phyloP scores from a whole-genome alignment of 768 basidiomycete genomes.

The Tricholomella constricta region DNA sequence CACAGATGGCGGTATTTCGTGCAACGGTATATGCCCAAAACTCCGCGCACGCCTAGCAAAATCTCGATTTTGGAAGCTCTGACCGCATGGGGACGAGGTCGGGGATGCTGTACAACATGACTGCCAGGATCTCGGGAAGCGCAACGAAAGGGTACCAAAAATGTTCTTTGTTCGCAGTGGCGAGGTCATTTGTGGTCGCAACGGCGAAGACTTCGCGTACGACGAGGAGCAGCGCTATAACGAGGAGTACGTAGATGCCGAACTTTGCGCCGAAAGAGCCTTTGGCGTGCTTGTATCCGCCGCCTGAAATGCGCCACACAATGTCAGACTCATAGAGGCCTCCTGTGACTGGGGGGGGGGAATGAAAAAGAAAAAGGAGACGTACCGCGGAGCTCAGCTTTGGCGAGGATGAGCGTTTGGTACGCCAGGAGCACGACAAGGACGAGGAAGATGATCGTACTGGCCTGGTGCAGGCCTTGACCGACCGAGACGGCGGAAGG shows the following conservation, averaged over 20 bases:
- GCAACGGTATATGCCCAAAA: too few relatives aligned
- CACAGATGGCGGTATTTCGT: too few relatives aligned
- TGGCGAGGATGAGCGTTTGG: constrained; percentile 17
- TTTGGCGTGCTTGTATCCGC: neutral
- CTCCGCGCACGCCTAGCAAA: too few relatives aligned
- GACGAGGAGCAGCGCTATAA: constrained; percentile 24
- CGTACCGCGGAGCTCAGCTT: constrained; percentile 6
- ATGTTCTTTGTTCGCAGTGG: constrained; percentile 20
- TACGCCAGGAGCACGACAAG: constrained; percentile 21
- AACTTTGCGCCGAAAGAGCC: constrained; percentile 16
- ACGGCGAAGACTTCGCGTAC: constrained; percentile 22
- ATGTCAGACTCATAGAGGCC: too few relatives aligned
- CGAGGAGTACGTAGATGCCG: constrained; percentile 20
- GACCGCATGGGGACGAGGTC: constrained; percentile 23
- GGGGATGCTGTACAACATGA: constrained; percentile 20
- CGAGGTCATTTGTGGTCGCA: constrained; percentile 18
- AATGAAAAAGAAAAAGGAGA: neutral
- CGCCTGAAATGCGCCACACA: neutral
- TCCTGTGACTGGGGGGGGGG: too few relatives aligned
- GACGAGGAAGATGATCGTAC: constrained; percentile 25
- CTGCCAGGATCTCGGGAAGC: constrained; percentile 24
- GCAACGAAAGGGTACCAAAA: constrained; percentile 30
- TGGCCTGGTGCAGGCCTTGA: constrained; percentile 15
- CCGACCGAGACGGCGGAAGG: constrained; percentile 5
- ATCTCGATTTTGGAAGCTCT: too few relatives aligned